Conservation (phyloP, 768 basidiomycete species). For the Rhodotorula taiwanensis region DNA sequence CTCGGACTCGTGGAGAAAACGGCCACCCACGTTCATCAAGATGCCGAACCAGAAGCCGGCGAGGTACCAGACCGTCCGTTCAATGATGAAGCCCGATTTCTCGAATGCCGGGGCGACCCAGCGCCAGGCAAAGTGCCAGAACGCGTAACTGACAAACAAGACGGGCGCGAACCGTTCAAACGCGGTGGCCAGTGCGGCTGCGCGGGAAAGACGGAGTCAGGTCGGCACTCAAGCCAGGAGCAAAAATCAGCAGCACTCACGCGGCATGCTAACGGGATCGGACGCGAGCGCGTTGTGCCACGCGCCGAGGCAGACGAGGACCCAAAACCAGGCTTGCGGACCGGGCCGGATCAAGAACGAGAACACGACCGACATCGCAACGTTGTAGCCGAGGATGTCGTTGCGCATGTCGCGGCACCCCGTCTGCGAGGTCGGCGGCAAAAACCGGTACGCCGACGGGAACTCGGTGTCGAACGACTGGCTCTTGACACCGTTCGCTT, state of each 20-base stretch:
- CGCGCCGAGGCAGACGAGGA: slow-evolving; percentile 49
- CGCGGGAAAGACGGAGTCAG: slow-evolving; percentile 39
- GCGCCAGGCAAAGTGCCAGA: slow-evolving; percentile 70
- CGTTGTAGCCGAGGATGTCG: slow-evolving; percentile 65
- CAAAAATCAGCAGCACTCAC: slow-evolving; percentile 1
- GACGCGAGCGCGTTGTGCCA: slow-evolving; percentile 80
- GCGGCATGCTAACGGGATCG: slow-evolving; percentile 48
- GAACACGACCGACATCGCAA: slow-evolving; percentile 59
- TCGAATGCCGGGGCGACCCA: slow-evolving; percentile 66
- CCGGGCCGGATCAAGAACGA: slow-evolving; percentile 68
- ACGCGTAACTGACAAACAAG: slow-evolving; percentile 68
- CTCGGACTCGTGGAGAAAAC: not conserved
- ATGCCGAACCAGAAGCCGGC: slow-evolving; percentile 72
- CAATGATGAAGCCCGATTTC: slow-evolving; percentile 55
- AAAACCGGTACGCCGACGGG: slow-evolving; percentile 62
- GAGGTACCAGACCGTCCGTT: slow-evolving; percentile 66
- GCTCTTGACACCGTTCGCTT: slow-evolving; percentile 60
- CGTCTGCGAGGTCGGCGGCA: slow-evolving; percentile 50
- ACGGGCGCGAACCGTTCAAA: slow-evolving; percentile 71
- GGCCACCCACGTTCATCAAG: slow-evolving; percentile 56
- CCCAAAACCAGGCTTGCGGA: slow-evolving; percentile 55
- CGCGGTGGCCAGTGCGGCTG: slow-evolving; percentile 64
- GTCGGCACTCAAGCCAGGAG: not conserved
- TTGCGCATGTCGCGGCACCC: slow-evolving; percentile 67
- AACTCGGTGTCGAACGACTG: slow-evolving; percentile 68